Base-by-base conservation (phyloP, 139 green algal genomes). In the Closterium sp. region DNA sequence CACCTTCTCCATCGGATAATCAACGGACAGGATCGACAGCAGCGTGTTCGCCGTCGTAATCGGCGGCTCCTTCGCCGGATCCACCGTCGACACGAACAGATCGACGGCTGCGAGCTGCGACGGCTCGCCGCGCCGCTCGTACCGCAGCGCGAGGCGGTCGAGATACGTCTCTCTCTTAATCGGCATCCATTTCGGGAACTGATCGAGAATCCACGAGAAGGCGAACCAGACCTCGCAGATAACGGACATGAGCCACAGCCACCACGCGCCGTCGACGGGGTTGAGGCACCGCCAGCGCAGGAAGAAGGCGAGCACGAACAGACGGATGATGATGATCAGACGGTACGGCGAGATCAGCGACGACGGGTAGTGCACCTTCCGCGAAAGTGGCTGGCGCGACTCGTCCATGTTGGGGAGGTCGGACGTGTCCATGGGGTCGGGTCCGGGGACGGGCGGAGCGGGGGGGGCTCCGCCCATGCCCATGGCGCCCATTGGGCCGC, bases 221-320 rank as follows among this genome's bases (percentile, higher is more conserved):
- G 35, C 91, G 66, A 93, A 93, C 91, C 91, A 91, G 86, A 93
- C 66, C 91, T 93, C 91, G 87, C 91, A 93, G 81, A 91, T 85
- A 32, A 93, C 87, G 16, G 86, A 91, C 32, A 35, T 84, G 55
- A 91, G 23, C 91, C 91, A 93, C 81, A 93, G 91, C 33, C 35
- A 34, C 30, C 64, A 91, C 10, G 91, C 91, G 21, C 31, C 91
- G 30, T 31, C 36, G 10, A 89, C 89, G 28, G 91, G 91, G 86
- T 93, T 93, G 2, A 87, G 64, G 35, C 87, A 31, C 28, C 91
- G 86, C n/a, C 33, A 93, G 36, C 66, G 64, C 34, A 93, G 55
- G 84, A 93, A 93, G 35, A 87, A 33, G 0, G 31, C 34, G 23
- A 93, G 36, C 4, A 89, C 55, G 36, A 84, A 64, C 81, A 93